Percentiles rank a stretch among this genome's conserved stretches.
Conservation (phyloP, 495 filamentous ascomycete species). For the Recurvomyces mirabilis region DNA sequence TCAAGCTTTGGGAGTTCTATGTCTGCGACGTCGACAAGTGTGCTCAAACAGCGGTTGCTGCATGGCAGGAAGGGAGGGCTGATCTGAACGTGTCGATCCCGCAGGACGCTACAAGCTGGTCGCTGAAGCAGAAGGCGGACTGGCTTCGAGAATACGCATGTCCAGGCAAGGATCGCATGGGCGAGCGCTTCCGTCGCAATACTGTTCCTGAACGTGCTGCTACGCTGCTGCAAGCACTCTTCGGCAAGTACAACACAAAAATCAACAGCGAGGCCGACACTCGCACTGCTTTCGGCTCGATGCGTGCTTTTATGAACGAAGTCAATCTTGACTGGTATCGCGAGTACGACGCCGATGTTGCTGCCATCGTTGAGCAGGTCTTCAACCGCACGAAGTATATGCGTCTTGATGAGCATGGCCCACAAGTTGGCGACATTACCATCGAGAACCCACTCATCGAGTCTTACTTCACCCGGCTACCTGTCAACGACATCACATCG, state of each 20-base stretch:
- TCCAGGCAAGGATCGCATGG: constrained; percentile 55
- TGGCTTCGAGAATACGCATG: constrained; percentile 54
- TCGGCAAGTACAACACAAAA: constrained; percentile 49
- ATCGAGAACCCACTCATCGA: constrained; percentile 75
- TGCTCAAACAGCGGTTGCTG: constrained; percentile 51
- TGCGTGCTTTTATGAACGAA: constrained; percentile 55
- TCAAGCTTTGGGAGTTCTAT: constrained; percentile 90
- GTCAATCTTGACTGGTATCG: constrained; percentile 79
- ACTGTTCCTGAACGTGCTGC: constrained; percentile 59
- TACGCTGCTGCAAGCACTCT: constrained; percentile 54
- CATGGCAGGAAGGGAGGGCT: constrained; percentile 53
- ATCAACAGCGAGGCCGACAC: constrained; percentile 24
- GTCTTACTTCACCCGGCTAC: constrained; percentile 87
- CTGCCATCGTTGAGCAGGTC: constrained; percentile 75
- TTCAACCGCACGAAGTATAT: constrained; percentile 91
- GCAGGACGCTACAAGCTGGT: constrained; percentile 44
- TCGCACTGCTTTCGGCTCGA: constrained; percentile 25
- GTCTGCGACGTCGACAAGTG: constrained; percentile 68
- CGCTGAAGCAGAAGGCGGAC: constrained; percentile 49
- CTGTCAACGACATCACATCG: constrained; percentile 63
- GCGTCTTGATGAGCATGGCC: constrained; percentile 81
- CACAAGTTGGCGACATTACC: constrained; percentile 71
- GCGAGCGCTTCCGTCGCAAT: constrained; percentile 61
- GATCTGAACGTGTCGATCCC: constrained; percentile 34
- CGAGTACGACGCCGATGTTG: constrained; percentile 78